These are phyloP conservation scores for Starmerella bombicola DNA, from an alignment of 805 yeast genomes.

Conservation along the genomic window DNA sequence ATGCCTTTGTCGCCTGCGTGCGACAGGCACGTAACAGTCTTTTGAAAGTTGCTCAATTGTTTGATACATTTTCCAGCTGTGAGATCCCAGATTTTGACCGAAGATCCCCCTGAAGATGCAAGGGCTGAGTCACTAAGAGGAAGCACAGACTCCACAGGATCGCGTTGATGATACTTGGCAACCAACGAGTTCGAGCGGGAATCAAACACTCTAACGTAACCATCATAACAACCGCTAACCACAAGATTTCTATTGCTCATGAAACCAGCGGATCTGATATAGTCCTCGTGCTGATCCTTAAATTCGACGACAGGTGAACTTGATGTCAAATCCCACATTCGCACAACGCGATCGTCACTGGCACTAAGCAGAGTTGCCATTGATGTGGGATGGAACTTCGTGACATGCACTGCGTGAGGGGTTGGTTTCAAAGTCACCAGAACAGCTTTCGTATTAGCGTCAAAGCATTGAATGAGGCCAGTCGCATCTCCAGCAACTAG, in stretches of 20 bases:
- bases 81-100: conserved; percentile 84
- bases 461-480: conserved; percentile 84
- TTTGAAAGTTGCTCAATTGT: conserved; percentile 77
- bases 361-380: conserved; percentile 72
- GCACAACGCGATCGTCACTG: conserved; percentile 76
- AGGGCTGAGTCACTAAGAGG: conserved; percentile 66
- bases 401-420: conserved; percentile 80
- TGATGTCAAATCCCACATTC: conserved; percentile 83
- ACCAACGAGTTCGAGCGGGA: conserved; percentile 46
- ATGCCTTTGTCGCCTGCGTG: conserved; percentile 65
- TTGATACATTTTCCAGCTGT: conserved; percentile 58
- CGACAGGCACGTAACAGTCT: conserved; percentile 78
- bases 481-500: conserved; percentile 91
- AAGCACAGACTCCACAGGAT: conserved; percentile 76
- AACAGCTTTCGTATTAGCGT: conserved; percentile 65
- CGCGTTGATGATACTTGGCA: conserved; percentile 52
- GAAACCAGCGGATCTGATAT: conserved; percentile 70
- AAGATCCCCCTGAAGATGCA: conserved; percentile 71
- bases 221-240: conserved; percentile 93
- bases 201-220: conserved; percentile 71
- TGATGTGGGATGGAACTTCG: conserved; percentile 73
- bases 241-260: conserved; percentile 65
- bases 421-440: conserved; percentile 74
- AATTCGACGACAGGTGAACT: conserved; percentile 60
- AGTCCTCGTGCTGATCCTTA: conserved; percentile 56